phyloP scores from a whole-genome alignment of 768 basidiomycete genomes.

The Calvatia gigantea region DNA sequence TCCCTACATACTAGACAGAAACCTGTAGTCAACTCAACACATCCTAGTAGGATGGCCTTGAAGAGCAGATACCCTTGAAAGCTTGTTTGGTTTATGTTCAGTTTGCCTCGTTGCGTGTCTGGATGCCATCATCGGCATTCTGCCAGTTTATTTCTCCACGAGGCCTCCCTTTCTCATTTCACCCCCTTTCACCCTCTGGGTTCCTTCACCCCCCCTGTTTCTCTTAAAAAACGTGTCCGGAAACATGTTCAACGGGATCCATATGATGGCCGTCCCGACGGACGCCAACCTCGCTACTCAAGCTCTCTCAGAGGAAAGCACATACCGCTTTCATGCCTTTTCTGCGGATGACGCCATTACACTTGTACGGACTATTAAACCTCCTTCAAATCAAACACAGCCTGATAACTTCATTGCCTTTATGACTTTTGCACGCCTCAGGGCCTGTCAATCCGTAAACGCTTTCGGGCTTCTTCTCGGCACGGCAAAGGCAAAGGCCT shows the following conservation, averaged over 20 bases:
- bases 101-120: constrained; percentile 1
- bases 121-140: not conserved
- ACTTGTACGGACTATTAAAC: constrained; percentile 36
- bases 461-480: constrained; percentile 71
- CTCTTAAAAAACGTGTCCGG: constrained; percentile 42
- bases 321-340: constrained; percentile 70
- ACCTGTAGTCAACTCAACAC: too few relatives aligned
- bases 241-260: constrained; percentile 61
- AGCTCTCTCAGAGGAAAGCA: constrained; percentile 65
- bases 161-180: not conserved
- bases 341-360: constrained; percentile 78
- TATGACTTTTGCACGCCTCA: constrained; percentile 17
- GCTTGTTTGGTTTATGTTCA: not conserved
- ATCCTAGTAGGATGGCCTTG: too few relatives aligned
- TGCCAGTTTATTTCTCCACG: not conserved
- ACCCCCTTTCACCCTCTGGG: not conserved
- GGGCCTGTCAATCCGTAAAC: constrained; percentile 76
- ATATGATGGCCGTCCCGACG: constrained; percentile 52
- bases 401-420: not conserved
- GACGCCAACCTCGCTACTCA: constrained; percentile 74
- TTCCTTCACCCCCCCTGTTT: not conserved
- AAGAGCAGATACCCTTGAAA: too few relatives aligned
- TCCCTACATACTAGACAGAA: too few relatives aligned
- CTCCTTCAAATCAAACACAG: not conserved
- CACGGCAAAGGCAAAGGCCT: constrained; percentile 78